Evolutionary conservation across 2,329 filamentous ascomycete genomes (phyloP), one percentile per base, ranked within the genome.

Genomic region (Monosporascus sp.): DNA sequence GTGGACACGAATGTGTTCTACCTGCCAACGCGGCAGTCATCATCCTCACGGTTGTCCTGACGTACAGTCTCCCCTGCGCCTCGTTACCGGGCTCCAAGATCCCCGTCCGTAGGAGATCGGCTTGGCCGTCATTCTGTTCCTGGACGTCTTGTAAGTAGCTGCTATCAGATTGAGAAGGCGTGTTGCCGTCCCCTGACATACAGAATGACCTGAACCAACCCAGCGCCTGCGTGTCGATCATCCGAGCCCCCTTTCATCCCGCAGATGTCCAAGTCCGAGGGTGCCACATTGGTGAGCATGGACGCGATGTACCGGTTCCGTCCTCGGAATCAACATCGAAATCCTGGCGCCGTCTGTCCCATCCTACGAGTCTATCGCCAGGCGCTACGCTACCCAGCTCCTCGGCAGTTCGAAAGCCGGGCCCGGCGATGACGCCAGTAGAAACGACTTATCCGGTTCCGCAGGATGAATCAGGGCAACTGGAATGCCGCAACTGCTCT

Each of bases 1-100:
- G 65, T 78, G 51, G 63, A 74, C 48, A 73, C 77, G 56, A 74
- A 76, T 49, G 66, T 73, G 19, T 76, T 78, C 60, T 78, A 78
- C 57, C 69, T 78, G 22, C 70, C 51, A 76, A 77, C 54, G 74
- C 76, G 0, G 74, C 70, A 3, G 64, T 77, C 38, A 76, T 77
- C 59, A 76, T 78, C 54, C 54, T 73, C 16, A 77, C 75, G 14
- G 75, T 78, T 57, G 51, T 78, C 9, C 52, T 76, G 20, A 76
- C 74, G 24, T 76, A 75, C 56, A 66, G 2, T 61, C 79, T 6
- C 76, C 76, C 1, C 69, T 77, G 52, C 69, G 66, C 4, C 70
- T 76, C 14, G 64, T 79, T 22, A 64, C 71, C 55, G 69, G 66
- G 24, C 61, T 78, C 8, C 73, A 76, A 50, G 67, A 78, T 50